Evolutionary conservation across 2,329 filamentous ascomycete species (phyloP), one percentile per base, ranked within the genome.

Genomic region (Cercospora sojina): DNA sequence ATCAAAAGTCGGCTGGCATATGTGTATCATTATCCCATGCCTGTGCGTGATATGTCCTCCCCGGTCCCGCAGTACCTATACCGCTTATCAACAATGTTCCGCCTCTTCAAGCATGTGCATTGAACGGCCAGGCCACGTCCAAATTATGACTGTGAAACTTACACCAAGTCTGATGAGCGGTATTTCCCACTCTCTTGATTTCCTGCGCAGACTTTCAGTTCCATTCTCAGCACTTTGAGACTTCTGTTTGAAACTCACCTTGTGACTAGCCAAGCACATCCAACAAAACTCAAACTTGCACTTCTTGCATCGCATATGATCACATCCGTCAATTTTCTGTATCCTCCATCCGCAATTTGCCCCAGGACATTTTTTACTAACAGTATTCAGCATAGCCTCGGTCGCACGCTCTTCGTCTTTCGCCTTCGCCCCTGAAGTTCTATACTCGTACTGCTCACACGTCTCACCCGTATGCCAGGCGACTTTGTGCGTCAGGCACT

Each of bases 31-130:
- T 55, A 53, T 62, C 59, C 59, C 59, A 63, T 3, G 49, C 60
- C n/a, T 27, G 32, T 7, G 20, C 49, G 25, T 56, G 49, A 43
- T 56, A 55, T 16, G 49, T 63, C 49, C 49, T 43, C 18, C 49
- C 1, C 2, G 49, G 7, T 23, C 18, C 35, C 23, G 59, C 59
- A 32, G 23, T 53, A 53, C 59, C 59, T 62, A 53, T 4, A 38
- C 29, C 38, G n/a, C 59, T 20, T 29, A 62, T 53, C 59, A 62
- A 53, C 27, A 35, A 25, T 57, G 53, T 20, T 35, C 43, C 59
- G 29, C 43, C 59, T 62, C 59, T 7, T 74, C 80, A 51, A 90
- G 75, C 68, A 91, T 76, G 74, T 32, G 49, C 69, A 67, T 76
- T 76, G 63, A 76, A 76, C n/a, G 74, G 74, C 74, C 74, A 76